Evolutionary conservation across 2,329 filamentous ascomycete genomes (phyloP).

Genomic region (Polychaeton citri): DNA sequence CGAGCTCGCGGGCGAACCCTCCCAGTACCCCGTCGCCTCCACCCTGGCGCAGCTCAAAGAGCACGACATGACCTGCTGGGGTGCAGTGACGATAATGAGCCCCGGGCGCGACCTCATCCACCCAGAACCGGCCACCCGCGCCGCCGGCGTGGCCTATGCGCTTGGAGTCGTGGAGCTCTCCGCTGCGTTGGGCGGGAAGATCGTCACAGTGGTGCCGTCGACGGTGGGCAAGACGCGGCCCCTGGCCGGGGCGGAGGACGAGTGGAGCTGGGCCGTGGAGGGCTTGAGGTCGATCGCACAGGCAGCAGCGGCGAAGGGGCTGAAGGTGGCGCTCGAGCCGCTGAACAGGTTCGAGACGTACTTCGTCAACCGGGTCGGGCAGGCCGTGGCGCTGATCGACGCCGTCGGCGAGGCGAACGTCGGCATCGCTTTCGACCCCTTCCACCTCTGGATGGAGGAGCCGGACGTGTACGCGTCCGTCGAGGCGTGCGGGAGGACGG

Average conservation of each 20-base stretch:
- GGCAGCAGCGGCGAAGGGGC: neutral
- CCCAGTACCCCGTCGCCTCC: neutral
- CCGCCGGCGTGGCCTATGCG: neutral
- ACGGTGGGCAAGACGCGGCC: slow-evolving; percentile 1
- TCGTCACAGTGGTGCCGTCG: neutral
- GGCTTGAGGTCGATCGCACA: neutral
- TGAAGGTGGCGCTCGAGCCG: slow-evolving; percentile 1
- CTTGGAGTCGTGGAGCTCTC: neutral
- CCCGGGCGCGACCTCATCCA: slow-evolving; percentile 1
- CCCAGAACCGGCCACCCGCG: neutral
- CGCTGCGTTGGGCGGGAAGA: neutral
- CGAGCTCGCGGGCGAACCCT: slow-evolving; percentile 1
- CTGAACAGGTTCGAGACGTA: slow-evolving; percentile 1
- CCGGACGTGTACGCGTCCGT: neutral
- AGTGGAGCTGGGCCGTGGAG: slow-evolving; percentile 1
- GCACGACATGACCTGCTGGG: slow-evolving; percentile 1
- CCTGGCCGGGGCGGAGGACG: neutral
- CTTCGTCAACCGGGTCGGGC: slow-evolving; percentile 1
- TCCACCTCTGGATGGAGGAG: slow-evolving; percentile 1
- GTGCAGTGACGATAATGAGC: slow-evolving; percentile 1
- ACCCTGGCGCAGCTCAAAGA: neutral
- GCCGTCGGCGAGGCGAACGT: neutral
- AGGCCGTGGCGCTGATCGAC: neutral
- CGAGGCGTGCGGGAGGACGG: neutral
- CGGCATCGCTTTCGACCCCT: slow-evolving; percentile 1